phyloP scores from a whole-genome alignment of 2,329 filamentous ascomycete species.

The Pyrenophora seminiperda region DNA sequence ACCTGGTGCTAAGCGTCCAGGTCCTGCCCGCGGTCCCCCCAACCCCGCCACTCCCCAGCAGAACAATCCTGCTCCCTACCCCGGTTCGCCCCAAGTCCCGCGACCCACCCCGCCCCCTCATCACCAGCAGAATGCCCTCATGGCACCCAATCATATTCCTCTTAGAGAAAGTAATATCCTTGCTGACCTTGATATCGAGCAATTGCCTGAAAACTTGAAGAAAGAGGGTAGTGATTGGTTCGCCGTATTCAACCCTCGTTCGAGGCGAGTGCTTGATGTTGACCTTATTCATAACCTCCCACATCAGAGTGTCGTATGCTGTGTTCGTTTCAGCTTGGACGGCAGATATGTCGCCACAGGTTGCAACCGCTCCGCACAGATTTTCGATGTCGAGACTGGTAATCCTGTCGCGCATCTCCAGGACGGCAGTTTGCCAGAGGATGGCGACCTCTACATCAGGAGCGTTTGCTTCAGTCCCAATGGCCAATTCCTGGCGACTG shows the following conservation, averaged over 20 bases:
- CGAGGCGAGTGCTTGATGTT: constrained; percentile 88
- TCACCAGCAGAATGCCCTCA: constrained; percentile 45
- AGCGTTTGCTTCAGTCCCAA: constrained; percentile 99
- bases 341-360: constrained; percentile 96
- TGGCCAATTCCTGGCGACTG: constrained; percentile 89
- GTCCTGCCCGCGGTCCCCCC: constrained; percentile 64
- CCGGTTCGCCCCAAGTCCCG: constrained; percentile 80
- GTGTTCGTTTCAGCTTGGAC: constrained; percentile 93
- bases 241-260: constrained; percentile 91
- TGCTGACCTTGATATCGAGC: constrained; percentile 84
- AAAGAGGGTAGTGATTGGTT: constrained; percentile 93
- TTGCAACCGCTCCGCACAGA: constrained; percentile 98
- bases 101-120: constrained; percentile 73
- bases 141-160: constrained; percentile 47
- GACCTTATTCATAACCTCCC: constrained; percentile 90
- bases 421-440: constrained; percentile 83
- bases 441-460: constrained; percentile 92
- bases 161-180: constrained; percentile 68
- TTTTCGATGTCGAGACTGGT: constrained; percentile 89
- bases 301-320: constrained; percentile 97
- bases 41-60: constrained; percentile 88
- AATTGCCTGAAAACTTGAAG: constrained; percentile 84
- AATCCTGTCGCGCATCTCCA: constrained; percentile 88
- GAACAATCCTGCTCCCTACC: constrained; percentile 84
- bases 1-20: constrained; percentile 77